These are phyloP conservation scores for Combretum micranthum DNA, from an alignment of 345 rosid genomes.

Conservation along the genomic window DNA sequence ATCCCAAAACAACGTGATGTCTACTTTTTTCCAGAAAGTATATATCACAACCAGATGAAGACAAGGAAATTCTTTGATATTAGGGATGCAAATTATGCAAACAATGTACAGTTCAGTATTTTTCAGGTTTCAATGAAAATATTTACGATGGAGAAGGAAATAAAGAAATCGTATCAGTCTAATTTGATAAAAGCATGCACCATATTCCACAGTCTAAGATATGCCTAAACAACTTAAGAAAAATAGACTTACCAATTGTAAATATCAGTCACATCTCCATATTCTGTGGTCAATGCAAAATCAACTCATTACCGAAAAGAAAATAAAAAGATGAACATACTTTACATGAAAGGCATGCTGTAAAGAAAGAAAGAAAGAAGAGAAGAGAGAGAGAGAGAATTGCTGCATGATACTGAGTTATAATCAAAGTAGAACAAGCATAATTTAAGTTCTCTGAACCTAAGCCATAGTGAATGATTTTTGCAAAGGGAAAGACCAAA, in stretches of 20 bases:
- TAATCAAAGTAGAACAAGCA: not conserved
- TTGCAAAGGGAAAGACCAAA: not conserved
- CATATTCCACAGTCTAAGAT: too few species aligned
- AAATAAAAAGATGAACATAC: constrained; percentile 2
- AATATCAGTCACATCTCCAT: constrained; percentile 92
- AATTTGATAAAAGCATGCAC: too few species aligned
- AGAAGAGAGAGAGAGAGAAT: too few species aligned
- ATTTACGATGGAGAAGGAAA: too few species aligned
- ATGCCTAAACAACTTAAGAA: not conserved
- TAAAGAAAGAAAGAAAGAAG: not conserved
- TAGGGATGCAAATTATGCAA: too few species aligned
- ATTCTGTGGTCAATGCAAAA: constrained; percentile 46
- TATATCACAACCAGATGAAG: too few species aligned
- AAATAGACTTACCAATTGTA: constrained; percentile 69
- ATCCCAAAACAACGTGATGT: too few species aligned
- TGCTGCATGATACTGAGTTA: not conserved
- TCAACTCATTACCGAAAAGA: constrained; percentile 6
- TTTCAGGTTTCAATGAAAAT: too few species aligned
- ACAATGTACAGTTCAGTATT: too few species aligned
- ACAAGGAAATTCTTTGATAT: too few species aligned
- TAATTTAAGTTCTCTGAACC: not conserved
- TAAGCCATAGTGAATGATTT: not conserved
- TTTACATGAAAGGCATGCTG: not conserved
- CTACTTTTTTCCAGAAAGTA: too few species aligned
- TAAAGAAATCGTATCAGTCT: too few species aligned